Evolutionary conservation across 139 green algal species (phyloP).

Genomic region (Tetraselmis chui): DNA sequence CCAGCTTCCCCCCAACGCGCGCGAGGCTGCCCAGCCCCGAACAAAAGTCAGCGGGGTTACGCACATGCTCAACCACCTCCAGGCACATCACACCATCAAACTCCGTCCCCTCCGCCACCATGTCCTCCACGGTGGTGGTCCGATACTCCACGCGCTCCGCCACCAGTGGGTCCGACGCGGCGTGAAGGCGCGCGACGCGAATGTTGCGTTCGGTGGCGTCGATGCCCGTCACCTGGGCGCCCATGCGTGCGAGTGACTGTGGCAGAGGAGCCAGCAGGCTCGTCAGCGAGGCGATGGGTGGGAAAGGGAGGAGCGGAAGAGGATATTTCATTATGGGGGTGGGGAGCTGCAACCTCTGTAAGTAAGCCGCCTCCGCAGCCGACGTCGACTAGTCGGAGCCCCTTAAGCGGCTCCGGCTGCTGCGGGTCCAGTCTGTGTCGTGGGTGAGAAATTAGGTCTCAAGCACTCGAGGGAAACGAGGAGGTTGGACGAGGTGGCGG

Average conservation of each 20-base stretch:
- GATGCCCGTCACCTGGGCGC: slow-evolving; percentile 42
- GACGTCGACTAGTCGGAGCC: slow-evolving; percentile 71
- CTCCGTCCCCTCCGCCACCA: slow-evolving; percentile 17
- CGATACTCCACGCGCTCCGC: slow-evolving; percentile 35
- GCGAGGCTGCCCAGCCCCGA: slow-evolving; percentile 29
- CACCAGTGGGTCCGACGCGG: slow-evolving; percentile 33
- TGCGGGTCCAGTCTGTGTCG: slow-evolving; percentile 1
- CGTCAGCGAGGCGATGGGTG: not conserved
- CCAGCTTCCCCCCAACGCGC: slow-evolving; percentile 35
- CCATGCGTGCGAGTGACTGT: slow-evolving; percentile 21
- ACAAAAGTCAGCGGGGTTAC: slow-evolving; percentile 35
- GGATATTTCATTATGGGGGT: slow-evolving; percentile 32
- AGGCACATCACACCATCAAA: slow-evolving; percentile 54
- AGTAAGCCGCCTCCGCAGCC: slow-evolving; percentile 85
- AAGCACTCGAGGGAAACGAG: not conserved
- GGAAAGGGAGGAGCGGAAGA: slow-evolving; percentile 16
- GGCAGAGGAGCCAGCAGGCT: too few relatives aligned
- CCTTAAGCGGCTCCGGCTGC: slow-evolving; percentile 20
- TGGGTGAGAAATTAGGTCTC: too few relatives aligned
- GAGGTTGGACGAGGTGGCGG: not conserved
- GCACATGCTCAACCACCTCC: slow-evolving; percentile 55
- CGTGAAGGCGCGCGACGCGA: slow-evolving; percentile 36
- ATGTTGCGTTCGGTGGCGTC: slow-evolving; percentile 51
- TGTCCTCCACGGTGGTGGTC: slow-evolving; percentile 37
- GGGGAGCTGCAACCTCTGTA: too few relatives aligned